Evolutionary conservation across 805 yeast genomes (phyloP).

Genomic region (Alloascoidea hylecoeti): DNA sequence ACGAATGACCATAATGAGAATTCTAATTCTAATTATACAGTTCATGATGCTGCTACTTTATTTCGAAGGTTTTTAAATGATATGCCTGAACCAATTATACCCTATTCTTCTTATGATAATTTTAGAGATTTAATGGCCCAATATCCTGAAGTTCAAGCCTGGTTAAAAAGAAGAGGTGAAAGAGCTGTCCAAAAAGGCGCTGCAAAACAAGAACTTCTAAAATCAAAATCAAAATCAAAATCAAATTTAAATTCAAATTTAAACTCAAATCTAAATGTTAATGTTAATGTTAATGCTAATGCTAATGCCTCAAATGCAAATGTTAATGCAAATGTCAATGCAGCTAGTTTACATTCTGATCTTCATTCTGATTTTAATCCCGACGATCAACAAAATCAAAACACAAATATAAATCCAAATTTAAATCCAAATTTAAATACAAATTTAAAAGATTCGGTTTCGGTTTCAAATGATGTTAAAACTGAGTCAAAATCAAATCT

Average conservation of each 20-base stretch:
- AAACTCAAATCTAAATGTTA: neutral
- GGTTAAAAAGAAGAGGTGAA: constrained; percentile 49
- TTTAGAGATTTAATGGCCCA: constrained; percentile 63
- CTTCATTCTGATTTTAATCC: neutral
- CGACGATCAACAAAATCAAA: neutral
- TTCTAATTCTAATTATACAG: too few relatives aligned
- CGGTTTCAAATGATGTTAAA: neutral
- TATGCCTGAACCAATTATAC: constrained; percentile 86
- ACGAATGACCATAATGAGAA: too few relatives aligned
- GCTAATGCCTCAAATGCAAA: neutral
- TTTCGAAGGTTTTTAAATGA: constrained; percentile 77
- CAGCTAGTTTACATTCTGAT: neutral
- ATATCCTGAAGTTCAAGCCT: constrained; percentile 46
- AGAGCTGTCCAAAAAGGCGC: constrained; percentile 13
- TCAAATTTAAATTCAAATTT: neutral
- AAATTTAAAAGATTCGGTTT: neutral
- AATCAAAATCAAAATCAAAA: neutral
- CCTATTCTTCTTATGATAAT: constrained; percentile 56
- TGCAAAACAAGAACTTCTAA: neutral
- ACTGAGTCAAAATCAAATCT: neutral
- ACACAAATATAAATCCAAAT: neutral
- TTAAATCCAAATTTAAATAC: neutral
- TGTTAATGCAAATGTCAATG: neutral
- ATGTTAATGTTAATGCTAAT: neutral
- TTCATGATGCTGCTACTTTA: constrained; percentile 92